Conservation (phyloP, 2,329 filamentous ascomycete species). For the Verticillium isaacii region DNA sequence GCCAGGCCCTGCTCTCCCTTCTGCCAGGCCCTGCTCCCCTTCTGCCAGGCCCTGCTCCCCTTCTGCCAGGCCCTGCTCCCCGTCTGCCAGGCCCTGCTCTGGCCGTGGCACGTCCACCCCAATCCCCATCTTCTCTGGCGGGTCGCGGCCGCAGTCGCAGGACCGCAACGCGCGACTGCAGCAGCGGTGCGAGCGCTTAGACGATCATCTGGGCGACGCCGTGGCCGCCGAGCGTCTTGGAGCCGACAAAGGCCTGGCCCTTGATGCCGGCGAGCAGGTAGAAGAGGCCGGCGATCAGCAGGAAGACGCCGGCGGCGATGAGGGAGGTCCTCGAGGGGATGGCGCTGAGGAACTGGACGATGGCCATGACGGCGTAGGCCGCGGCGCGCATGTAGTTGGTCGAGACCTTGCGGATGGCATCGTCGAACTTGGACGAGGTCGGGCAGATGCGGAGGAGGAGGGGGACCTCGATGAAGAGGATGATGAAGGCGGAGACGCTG, state of each 20-base stretch:
- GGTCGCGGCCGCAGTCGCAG: too few relatives aligned
- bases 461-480: slow-evolving; percentile 85
- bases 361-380: slow-evolving; percentile 76
- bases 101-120: too few relatives aligned
- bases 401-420: slow-evolving; percentile 83
- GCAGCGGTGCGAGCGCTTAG: slow-evolving; percentile 33
- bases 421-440: slow-evolving; percentile 84
- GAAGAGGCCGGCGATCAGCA: slow-evolving; percentile 72
- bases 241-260: slow-evolving; percentile 81
- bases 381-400: slow-evolving; percentile 96
- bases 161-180: background rate
- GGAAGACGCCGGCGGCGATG: slow-evolving; percentile 79
- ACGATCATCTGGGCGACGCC: slow-evolving; percentile 98
- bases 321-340: slow-evolving; percentile 62
- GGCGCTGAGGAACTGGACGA: slow-evolving; percentile 81
- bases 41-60: too few relatives aligned
- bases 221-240: slow-evolving; percentile 92
- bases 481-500: slow-evolving; percentile 66
- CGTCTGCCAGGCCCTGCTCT: too few relatives aligned
- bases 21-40: too few relatives aligned
- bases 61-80: background rate
- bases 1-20: background rate
- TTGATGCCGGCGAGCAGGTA: slow-evolving; percentile 77
- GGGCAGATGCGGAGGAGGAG: slow-evolving; percentile 96
- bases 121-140: too few relatives aligned